Evolutionary conservation across 208 protist species (phyloP).

Genomic region (Trypanosoma congolense): DNA sequence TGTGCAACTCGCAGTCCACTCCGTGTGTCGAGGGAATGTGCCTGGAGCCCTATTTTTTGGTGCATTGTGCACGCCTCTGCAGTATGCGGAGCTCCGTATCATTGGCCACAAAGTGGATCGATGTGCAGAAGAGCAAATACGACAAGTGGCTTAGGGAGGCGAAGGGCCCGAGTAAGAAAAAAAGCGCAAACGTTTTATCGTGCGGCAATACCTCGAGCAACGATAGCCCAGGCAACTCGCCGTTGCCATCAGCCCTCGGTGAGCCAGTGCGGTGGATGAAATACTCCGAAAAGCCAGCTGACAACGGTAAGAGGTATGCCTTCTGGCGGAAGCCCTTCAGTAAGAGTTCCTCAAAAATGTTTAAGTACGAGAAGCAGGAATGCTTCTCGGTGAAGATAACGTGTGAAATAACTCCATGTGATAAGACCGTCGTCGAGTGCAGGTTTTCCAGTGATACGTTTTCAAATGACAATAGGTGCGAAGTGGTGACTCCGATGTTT

Average conservation of each 20-base stretch:
- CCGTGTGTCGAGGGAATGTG: neutral
- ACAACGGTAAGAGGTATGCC: too few species aligned
- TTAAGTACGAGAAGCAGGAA: constrained; percentile 22
- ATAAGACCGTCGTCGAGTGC: neutral
- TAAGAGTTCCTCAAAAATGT: constrained; percentile 46
- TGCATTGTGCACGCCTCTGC: constrained; percentile 62
- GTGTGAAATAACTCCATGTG: constrained; percentile 11
- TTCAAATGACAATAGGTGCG: too few species aligned
- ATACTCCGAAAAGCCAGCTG: constrained; percentile 11
- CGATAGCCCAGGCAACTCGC: neutral
- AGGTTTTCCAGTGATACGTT: neutral
- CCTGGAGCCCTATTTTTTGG: constrained; percentile 22
- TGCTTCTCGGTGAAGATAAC: constrained; percentile 38
- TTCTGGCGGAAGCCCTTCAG: constrained; percentile 31
- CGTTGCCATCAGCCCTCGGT: constrained; percentile 42
- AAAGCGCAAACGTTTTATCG: constrained; percentile 7
- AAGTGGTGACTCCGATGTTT: too few species aligned
- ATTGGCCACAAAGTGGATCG: constrained; percentile 40
- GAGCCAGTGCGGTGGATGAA: constrained; percentile 54
- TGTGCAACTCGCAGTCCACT: neutral
- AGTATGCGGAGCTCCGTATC: constrained; percentile 46
- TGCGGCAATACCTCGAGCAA: neutral
- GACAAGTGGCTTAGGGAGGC: constrained; percentile 26
- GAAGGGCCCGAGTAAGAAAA: constrained; percentile 20
- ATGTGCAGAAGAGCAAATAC: constrained; percentile 39